Conservation (phyloP, 371 early-diverging fungal species). For the Mucor lusitanicus region DNA sequence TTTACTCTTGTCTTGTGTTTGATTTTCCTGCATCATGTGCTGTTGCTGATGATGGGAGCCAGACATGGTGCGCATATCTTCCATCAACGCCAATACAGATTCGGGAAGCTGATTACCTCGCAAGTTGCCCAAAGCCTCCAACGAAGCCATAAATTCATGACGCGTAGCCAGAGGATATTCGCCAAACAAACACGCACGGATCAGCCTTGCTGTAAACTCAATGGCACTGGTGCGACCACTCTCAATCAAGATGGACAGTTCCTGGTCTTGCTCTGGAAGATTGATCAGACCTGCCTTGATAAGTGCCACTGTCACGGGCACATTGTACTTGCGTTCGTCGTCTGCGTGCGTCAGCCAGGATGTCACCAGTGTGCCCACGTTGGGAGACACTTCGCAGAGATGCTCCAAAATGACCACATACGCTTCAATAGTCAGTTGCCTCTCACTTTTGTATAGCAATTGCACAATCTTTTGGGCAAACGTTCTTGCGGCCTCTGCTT, state of each 20-base stretch:
- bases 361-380: slow-evolving; percentile 78
- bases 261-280: slow-evolving; percentile 82
- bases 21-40: slow-evolving; percentile 23
- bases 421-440: slow-evolving; percentile 71
- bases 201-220: slow-evolving; percentile 76
- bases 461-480: slow-evolving; percentile 88
- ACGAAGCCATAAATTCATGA: slow-evolving; percentile 73
- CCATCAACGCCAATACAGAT: slow-evolving; percentile 50
- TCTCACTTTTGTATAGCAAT: slow-evolving; percentile 77
- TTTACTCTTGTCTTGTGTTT: slow-evolving; percentile 8
- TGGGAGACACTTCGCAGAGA: slow-evolving; percentile 77
- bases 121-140: slow-evolving; percentile 68
- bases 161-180: slow-evolving; percentile 62
- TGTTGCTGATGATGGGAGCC: slow-evolving; percentile 18
- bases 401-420: slow-evolving; percentile 80
- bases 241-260: slow-evolving; percentile 84
- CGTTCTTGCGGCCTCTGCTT: slow-evolving; percentile 75
- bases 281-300: slow-evolving; percentile 78
- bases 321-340: slow-evolving; percentile 91
- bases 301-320: slow-evolving; percentile 79
- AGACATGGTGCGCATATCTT: slow-evolving; percentile 16
- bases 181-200: slow-evolving; percentile 71
- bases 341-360: slow-evolving; percentile 91
- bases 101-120: slow-evolving; percentile 64
- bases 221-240: slow-evolving; percentile 65